Conservation (phyloP, 1,284 basidiomycete genomes). For the Fomitiporia mediterranea region DNA sequence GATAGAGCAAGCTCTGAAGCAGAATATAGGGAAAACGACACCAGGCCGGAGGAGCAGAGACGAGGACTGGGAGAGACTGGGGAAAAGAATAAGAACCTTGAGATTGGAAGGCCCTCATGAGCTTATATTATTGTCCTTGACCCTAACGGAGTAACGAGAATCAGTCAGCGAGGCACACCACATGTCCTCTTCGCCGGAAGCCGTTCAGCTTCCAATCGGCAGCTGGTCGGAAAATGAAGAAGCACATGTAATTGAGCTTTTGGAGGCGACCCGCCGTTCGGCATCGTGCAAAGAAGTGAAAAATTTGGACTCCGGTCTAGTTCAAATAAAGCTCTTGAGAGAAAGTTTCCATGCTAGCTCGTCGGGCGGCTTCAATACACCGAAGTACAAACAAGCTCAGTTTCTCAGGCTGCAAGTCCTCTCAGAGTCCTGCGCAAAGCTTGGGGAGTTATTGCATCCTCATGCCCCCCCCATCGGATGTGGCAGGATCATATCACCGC, state of each 20-base stretch:
- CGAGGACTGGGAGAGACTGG: neutral
- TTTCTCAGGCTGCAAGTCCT: too few relatives aligned
- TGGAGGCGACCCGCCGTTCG: neutral
- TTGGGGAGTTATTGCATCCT: too few relatives aligned
- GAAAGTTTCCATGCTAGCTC: too few relatives aligned
- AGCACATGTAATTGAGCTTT: neutral
- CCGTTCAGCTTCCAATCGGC: neutral
- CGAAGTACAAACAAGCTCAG: too few relatives aligned
- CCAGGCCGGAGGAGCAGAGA: neutral
- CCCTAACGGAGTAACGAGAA: neutral
- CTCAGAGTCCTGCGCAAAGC: too few relatives aligned
- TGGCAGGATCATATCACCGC: too few relatives aligned
- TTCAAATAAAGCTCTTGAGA: too few relatives aligned
- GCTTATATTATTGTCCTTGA: neutral
- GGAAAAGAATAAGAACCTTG: neutral
- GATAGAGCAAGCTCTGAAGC: neutral
- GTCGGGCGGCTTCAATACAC: too few relatives aligned
- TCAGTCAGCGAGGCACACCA: neutral
- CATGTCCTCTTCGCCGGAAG: neutral
- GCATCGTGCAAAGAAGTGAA: neutral
- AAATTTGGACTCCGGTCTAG: neutral
- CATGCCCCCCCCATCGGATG: too few relatives aligned
- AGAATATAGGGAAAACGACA: neutral
- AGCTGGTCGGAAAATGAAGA: neutral
- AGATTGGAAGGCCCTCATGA: neutral